Percentiles rank a stretch among this genome's conserved stretches.
These are phyloP conservation scores for Linderniella brevidens DNA, from an alignment of 257 asterid genomes.

Conservation along the genomic window DNA sequence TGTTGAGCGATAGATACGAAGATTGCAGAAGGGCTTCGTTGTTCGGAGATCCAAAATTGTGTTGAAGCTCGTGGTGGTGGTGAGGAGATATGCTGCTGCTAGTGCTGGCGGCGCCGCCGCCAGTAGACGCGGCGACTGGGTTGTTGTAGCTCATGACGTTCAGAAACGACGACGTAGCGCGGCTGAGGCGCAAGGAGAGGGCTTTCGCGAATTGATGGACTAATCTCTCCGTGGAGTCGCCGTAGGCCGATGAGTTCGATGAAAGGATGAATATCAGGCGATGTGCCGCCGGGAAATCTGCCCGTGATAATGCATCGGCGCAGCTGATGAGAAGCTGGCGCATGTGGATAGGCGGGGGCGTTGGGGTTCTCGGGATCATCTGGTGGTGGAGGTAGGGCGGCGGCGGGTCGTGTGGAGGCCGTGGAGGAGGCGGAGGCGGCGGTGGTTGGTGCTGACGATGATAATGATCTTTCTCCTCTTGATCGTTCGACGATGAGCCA, in stretches of 20 bases:
- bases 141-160: constrained; percentile 3
- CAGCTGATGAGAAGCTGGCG: constrained; percentile 76
- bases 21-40: constrained; percentile 43
- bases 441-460: too few relatives aligned
- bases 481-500: constrained; percentile 54
- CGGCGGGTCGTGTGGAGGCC: too few relatives aligned
- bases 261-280: constrained; percentile 45
- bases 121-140: too few relatives aligned
- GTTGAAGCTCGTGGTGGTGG: neutral
- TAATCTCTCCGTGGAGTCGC: constrained; percentile 74
- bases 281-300: constrained; percentile 64
- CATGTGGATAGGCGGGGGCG: constrained; percentile 47
- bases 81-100: neutral
- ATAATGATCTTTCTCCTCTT: constrained; percentile 14
- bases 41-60: neutral
- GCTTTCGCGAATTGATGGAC: constrained; percentile 77
- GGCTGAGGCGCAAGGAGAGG: constrained; percentile 48
- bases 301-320: constrained; percentile 59
- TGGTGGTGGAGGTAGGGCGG: constrained; percentile 20
- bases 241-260: constrained; percentile 52
- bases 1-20: constrained; percentile 63
- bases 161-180: constrained; percentile 12
- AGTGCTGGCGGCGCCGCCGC: neutral
- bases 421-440: constrained; percentile 12
- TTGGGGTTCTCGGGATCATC: constrained; percentile 10